Percentiles rank a stretch among this genome's conserved stretches.
Conservation (phyloP, 306 rosid genomes). For the Citrullus colocynthis region DNA sequence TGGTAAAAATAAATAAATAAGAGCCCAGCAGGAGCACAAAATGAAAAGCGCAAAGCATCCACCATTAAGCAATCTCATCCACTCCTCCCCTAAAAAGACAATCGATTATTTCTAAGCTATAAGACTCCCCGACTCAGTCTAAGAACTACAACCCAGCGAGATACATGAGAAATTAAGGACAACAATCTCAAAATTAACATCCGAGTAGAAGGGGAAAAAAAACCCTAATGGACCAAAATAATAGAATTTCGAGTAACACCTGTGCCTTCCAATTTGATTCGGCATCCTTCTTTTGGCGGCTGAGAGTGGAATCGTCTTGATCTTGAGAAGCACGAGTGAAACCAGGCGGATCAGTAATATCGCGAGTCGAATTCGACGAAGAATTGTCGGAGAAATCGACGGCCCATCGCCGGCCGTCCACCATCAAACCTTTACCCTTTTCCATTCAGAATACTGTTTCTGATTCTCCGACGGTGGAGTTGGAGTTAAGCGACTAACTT, state of each 20-base stretch:
- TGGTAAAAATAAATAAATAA: too few species aligned
- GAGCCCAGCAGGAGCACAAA: background rate
- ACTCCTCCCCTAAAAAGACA: background rate
- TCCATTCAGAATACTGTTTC: constrained; percentile 28
- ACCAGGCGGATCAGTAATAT: constrained; percentile 80
- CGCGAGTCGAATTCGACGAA: constrained; percentile 45
- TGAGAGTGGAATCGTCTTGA: constrained; percentile 90
- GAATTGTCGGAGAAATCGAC: constrained; percentile 76
- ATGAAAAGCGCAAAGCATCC: background rate
- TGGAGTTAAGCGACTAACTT: too few species aligned
- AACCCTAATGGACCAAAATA: background rate
- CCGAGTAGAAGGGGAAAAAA: background rate
- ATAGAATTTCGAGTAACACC: constrained; percentile 18
- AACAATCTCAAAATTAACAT: background rate
- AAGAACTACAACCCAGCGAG: background rate
- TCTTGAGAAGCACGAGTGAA: constrained; percentile 81
- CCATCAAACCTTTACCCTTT: constrained; percentile 74
- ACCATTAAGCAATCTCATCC: background rate
- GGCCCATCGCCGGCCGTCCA: constrained; percentile 78
- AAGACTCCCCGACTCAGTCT: background rate
- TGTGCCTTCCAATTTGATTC: constrained; percentile 92
- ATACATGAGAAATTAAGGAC: background rate
- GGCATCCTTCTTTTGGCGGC: constrained; percentile 90
- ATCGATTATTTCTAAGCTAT: background rate
- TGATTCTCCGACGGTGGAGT: background rate